A percentile compares a stretch with the other conserved stretches of the same genome.
phyloP scores from a whole-genome alignment of 495 filamentous ascomycete species.

The Penicillium coprophilum region DNA sequence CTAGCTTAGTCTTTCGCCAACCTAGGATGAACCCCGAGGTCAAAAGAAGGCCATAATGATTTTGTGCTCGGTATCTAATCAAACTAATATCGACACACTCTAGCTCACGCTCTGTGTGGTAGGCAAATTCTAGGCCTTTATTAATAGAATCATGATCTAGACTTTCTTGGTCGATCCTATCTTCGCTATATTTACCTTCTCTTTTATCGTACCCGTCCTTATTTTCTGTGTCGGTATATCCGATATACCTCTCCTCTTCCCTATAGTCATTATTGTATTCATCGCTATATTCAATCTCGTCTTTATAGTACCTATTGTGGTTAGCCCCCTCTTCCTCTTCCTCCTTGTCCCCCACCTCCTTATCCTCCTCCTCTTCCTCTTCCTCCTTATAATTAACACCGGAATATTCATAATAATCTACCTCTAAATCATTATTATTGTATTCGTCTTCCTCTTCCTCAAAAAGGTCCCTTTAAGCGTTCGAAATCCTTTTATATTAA shows the following conservation, averaged over 20 bases:
- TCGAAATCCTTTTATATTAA: background rate
- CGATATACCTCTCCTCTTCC: background rate
- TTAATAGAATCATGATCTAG: background rate
- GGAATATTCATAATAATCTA: background rate
- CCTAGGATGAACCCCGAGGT: background rate
- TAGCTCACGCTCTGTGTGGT: constrained; percentile 3
- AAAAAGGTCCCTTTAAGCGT: background rate
- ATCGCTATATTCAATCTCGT: background rate
- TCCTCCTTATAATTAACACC: background rate
- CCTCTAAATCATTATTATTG: background rate
- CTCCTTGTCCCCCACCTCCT: background rate
- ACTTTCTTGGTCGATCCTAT: background rate
- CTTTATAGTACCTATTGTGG: background rate
- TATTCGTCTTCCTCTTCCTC: background rate
- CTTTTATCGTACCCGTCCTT: background rate
- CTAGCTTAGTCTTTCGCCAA: constrained; percentile 4
- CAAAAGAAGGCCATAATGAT: constrained; percentile 1
- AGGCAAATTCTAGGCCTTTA: background rate
- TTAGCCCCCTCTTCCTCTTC: background rate
- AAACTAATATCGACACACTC: constrained; percentile 1
- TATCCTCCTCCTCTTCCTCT: background rate
- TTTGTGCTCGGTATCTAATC: background rate
- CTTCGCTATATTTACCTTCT: background rate
- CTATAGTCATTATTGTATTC: background rate
- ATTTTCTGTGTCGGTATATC: background rate